Conservation (phyloP, 2,329 filamentous ascomycete species). For the Metarhizium robertsii region DNA sequence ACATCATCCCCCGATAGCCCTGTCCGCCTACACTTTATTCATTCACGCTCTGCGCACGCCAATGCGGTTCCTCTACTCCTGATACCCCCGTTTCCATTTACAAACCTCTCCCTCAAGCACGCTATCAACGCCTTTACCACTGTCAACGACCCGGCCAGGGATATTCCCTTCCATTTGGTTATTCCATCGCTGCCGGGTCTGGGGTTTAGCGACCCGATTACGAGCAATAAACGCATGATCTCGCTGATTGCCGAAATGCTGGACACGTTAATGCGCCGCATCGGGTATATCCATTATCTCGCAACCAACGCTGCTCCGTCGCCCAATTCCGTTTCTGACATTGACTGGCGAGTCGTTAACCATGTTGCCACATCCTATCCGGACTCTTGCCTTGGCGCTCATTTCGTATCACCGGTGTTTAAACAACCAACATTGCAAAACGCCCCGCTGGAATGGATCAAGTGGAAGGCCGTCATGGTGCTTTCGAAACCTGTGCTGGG, state of each 20-base stretch:
- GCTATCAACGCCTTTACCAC: constrained; percentile 45
- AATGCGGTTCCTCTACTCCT: constrained; percentile 54
- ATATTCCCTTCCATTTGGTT: constrained; percentile 55
- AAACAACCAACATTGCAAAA: constrained; percentile 34
- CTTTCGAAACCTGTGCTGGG: constrained; percentile 43
- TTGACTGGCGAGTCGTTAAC: constrained; percentile 42
- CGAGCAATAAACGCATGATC: constrained; percentile 38
- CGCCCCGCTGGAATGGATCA: constrained; percentile 40
- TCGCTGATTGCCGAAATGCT: constrained; percentile 45
- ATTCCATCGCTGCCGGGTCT: constrained; percentile 56
- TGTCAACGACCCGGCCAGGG: constrained; percentile 33
- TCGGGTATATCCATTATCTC: constrained; percentile 51
- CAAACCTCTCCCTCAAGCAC: constrained; percentile 50
- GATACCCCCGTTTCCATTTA: constrained; percentile 56
- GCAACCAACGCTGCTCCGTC: constrained; percentile 44
- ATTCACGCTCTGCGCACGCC: constrained; percentile 41
- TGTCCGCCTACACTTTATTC: constrained; percentile 55
- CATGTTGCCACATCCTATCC: constrained; percentile 37
- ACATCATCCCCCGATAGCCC: constrained; percentile 29
- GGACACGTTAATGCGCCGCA: constrained; percentile 47
- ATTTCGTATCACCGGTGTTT: constrained; percentile 51
- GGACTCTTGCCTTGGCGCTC: constrained; percentile 46
- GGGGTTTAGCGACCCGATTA: constrained; percentile 56
- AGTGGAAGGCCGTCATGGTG: constrained; percentile 44
- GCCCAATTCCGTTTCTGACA: constrained; percentile 32